Percentiles rank a stretch among this genome's conserved stretches.
phyloP scores from a whole-genome alignment of 1,139 yeast species.

The Suhomyces kunorum region DNA sequence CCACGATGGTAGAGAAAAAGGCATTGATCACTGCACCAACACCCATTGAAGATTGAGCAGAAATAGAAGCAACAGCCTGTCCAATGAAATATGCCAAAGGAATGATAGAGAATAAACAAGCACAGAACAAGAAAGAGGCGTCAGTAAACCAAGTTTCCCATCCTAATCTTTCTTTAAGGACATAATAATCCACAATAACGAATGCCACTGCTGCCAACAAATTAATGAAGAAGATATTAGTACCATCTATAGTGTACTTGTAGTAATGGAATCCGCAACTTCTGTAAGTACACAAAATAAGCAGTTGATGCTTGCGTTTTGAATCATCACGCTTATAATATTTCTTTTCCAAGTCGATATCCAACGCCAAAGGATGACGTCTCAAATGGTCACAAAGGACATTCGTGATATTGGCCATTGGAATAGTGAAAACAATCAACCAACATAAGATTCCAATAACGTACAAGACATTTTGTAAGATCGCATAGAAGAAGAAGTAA shows the following conservation, averaged over 20 bases:
- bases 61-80: slow-evolving; percentile 97
- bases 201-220: slow-evolving; percentile 76
- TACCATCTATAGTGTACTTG: slow-evolving; percentile 94
- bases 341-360: slow-evolving; percentile 61
- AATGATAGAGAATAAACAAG: slow-evolving; percentile 80
- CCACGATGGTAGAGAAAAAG: slow-evolving; percentile 93
- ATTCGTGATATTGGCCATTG: slow-evolving; percentile 77
- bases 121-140: slow-evolving; percentile 62
- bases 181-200: slow-evolving; percentile 76
- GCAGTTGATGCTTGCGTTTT: slow-evolving; percentile 37
- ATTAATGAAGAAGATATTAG: slow-evolving; percentile 89
- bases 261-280: slow-evolving; percentile 91
- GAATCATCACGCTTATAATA: slow-evolving; percentile 39
- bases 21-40: slow-evolving; percentile 98
- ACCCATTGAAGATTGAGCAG: slow-evolving; percentile 99
- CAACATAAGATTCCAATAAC: slow-evolving; percentile 66
- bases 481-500: slow-evolving; percentile 67
- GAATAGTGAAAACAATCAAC: slow-evolving; percentile 86
- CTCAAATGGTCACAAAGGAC: slow-evolving; percentile 72
- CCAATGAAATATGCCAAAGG: slow-evolving; percentile 98
- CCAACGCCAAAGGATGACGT: slow-evolving; percentile 85
- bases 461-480: slow-evolving; percentile 68
- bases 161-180: slow-evolving; percentile 55
- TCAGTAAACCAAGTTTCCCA: slow-evolving; percentile 56
- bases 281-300: slow-evolving; percentile 80